phyloP scores from a whole-genome alignment of 2,329 filamentous ascomycete species.

The Claviceps africana region DNA sequence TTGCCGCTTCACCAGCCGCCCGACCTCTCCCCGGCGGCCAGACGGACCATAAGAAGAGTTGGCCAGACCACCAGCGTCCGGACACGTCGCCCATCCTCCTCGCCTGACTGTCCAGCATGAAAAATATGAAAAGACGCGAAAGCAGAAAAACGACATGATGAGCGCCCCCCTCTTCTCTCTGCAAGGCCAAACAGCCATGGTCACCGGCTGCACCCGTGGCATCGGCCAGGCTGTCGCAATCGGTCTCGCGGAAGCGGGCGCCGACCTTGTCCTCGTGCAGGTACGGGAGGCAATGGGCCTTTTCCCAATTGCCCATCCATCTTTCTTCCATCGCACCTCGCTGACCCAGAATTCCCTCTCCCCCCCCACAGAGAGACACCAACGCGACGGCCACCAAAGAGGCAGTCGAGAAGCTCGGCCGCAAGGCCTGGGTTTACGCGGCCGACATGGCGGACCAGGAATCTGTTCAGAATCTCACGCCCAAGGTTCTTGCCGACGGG shows the following conservation, averaged over 20 bases:
- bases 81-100: too few species aligned
- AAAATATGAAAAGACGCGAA: neutral
- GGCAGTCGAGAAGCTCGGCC: constrained; percentile 49
- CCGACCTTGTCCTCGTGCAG: constrained; percentile 42
- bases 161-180: constrained; percentile 34
- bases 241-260: constrained; percentile 44
- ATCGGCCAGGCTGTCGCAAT: constrained; percentile 44
- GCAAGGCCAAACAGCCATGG: constrained; percentile 39
- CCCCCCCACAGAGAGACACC: constrained; percentile 21
- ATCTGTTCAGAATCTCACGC: constrained; percentile 47
- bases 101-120: too few species aligned
- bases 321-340: neutral
- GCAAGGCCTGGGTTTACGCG: constrained; percentile 52
- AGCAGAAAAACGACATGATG: neutral
- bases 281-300: constrained; percentile 15
- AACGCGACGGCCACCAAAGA: constrained; percentile 38
- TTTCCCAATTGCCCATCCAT: neutral
- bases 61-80: too few species aligned
- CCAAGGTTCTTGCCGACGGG: constrained; percentile 46
- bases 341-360: neutral
- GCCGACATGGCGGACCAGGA: constrained; percentile 51
- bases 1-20: too few species aligned
- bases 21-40: too few species aligned
- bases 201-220: constrained; percentile 44
- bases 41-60: too few species aligned